Conservation (phyloP, 352 stramenopile species). For the Phytophthora fragariaefolia region DNA sequence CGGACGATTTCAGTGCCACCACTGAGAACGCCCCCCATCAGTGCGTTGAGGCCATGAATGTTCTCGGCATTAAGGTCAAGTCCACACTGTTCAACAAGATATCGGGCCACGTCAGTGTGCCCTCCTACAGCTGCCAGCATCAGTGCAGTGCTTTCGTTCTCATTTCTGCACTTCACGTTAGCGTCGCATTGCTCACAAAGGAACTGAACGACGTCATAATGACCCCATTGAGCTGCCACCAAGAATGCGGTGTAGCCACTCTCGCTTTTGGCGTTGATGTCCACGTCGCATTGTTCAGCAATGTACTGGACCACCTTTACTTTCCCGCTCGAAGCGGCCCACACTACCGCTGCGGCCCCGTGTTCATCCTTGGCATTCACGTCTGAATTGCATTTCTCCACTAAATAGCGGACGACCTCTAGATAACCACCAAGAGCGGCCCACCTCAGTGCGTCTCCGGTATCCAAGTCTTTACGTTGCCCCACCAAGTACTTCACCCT, state of each 20-base stretch:
- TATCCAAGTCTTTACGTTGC: not conserved
- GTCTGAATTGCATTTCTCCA: not conserved
- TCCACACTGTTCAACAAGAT: not conserved
- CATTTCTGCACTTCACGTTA: not conserved
- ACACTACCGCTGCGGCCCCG: not conserved
- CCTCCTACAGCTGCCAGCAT: not conserved
- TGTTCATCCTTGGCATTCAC: not conserved
- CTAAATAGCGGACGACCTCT: not conserved
- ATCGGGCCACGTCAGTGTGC: not conserved
- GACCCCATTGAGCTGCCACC: not conserved
- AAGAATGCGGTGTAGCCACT: not conserved
- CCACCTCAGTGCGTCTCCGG: not conserved
- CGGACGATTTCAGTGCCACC: not conserved
- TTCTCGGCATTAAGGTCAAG: not conserved
- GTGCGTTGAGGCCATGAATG: not conserved
- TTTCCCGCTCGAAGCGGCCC: not conserved
- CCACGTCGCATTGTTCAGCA: not conserved
- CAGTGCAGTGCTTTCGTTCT: not conserved
- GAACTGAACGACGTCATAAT: not conserved
- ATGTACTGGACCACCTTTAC: not conserved
- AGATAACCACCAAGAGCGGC: not conserved
- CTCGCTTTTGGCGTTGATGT: not conserved
- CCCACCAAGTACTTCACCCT: not conserved
- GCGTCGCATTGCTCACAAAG: not conserved
- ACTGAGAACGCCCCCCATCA: not conserved